Evolutionary conservation across 1,284 basidiomycete species (phyloP).

Genomic region (Chondrostereum purpureum): DNA sequence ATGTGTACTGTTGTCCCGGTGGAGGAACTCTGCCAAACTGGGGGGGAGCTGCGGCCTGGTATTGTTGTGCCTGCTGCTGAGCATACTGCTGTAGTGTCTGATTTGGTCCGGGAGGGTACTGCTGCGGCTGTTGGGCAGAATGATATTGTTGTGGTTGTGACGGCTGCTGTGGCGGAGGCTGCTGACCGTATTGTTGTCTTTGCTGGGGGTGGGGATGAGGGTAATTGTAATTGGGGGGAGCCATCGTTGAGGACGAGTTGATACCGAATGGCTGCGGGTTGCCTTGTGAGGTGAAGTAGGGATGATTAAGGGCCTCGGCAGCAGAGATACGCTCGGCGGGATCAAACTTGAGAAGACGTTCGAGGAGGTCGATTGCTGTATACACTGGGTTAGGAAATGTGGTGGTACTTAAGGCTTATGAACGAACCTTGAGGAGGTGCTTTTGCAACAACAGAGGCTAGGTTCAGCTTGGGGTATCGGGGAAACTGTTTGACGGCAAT

Average conservation of each 20-base stretch:
- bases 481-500: conserved; percentile 85
- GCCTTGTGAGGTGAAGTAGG: conserved; percentile 76
- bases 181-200: too few species aligned
- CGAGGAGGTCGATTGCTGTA: conserved; percentile 88
- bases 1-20: too few species aligned
- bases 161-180: too few species aligned
- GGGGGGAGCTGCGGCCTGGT: too few species aligned
- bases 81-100: too few species aligned
- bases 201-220: too few species aligned
- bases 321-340: conserved; percentile 90
- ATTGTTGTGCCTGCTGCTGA: too few species aligned
- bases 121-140: too few species aligned
- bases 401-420: not conserved
- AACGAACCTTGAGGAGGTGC: conserved; percentile 83
- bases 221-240: conserved; percentile 65
- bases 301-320: conserved; percentile 86
- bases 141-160: too few species aligned
- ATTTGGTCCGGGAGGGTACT: too few species aligned
- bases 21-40: too few species aligned
- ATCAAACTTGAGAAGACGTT: conserved; percentile 94
- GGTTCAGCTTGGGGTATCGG: conserved; percentile 86
- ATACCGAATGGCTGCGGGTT: conserved; percentile 38
- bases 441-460: conserved; percentile 86
- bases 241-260: conserved; percentile 45
- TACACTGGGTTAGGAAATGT: not conserved